Evolutionary conservation across 805 yeast genomes (phyloP), one percentile per base, ranked within the genome.

Genomic region (Ogataea trehaloabstinens): DNA sequence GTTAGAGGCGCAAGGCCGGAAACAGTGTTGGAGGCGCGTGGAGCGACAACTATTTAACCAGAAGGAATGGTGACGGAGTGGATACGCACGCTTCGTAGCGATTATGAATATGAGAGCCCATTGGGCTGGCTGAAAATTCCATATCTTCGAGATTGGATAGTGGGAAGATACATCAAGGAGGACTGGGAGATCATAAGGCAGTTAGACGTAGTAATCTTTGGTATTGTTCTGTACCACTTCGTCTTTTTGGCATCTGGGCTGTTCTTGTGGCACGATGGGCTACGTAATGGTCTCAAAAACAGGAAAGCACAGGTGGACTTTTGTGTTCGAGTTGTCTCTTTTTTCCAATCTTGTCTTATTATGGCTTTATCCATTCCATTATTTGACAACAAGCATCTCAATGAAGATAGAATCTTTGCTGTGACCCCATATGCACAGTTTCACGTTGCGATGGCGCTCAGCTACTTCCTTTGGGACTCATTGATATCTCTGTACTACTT

Each of bases 391-490:
- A 39, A 49, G 10, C 45, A 55, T 34, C 52, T 63, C 19, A 37
- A 47, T 11, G 35, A 44, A 15, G 61, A 64, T 35, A 59, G 53
- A 19, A 48, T 64, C 12, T 63, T 61, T 46, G 64, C 64, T 2
- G 39, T 50, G 2, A 57, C 63, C 2, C 70, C 70, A 15, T 64
- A 63, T 35, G 50, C 61, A 2, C 49, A 48, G 12, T 52, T 61
- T 37, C 53, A 61, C 40, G 32, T 44, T 8, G 31, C 60, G 4
- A 42, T 62, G 45, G 70, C 67, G 5, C 43, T 56, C 25, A 55
- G 60, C 19, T 64, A 64, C 42, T 64, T 64, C 34, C 48, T 64
- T 18, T 64, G 68, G 68, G 70, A 64, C 39, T 46, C 64, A 3
- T 19, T 56, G 25, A 42, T 60, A 24, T 63, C 66, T 4, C 25